phyloP scores from a whole-genome alignment of 2,329 filamentous ascomycete genomes.

The Xylariaceae sp. region DNA sequence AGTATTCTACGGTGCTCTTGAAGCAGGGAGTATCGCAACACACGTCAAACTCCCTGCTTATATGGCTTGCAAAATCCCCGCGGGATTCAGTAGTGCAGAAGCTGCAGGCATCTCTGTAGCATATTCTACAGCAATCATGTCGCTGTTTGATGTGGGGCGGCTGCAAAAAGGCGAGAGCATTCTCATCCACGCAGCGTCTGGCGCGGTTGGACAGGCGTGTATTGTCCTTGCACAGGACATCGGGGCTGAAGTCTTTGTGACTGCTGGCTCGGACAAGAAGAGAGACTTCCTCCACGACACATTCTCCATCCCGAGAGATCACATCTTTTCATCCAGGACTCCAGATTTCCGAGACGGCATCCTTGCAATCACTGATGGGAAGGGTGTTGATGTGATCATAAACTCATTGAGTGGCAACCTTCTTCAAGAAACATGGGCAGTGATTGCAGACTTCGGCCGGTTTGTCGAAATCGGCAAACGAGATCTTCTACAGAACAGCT shows the following conservation, averaged over 20 bases:
- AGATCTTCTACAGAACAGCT: constrained; percentile 3
- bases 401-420: constrained; percentile 5
- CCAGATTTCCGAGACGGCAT: constrained; percentile 18
- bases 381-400: constrained; percentile 7
- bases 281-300: constrained; percentile 23
- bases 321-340: constrained; percentile 25
- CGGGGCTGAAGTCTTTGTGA: constrained; percentile 21
- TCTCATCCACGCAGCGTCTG: constrained; percentile 17
- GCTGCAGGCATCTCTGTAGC: constrained; percentile 15
- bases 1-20: constrained; percentile 11
- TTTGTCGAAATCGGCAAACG: constrained; percentile 8
- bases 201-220: constrained; percentile 17
- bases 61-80: constrained; percentile 13
- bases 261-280: constrained; percentile 29
- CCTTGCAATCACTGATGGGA: neutral
- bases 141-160: constrained; percentile 5
- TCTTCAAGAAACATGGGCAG: constrained; percentile 1
- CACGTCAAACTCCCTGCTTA: constrained; percentile 15
- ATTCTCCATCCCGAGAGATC: constrained; percentile 24
- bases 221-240: constrained; percentile 10
- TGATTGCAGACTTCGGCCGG: constrained; percentile 6
- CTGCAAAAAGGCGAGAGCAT: constrained; percentile 10
- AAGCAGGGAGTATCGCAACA: constrained; percentile 18
- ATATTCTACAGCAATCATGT: constrained; percentile 5
- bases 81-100: constrained; percentile 4